Evolutionary conservation across 2,329 filamentous ascomycete species (phyloP).

Genomic region (Biscogniauxia mediterranea): DNA sequence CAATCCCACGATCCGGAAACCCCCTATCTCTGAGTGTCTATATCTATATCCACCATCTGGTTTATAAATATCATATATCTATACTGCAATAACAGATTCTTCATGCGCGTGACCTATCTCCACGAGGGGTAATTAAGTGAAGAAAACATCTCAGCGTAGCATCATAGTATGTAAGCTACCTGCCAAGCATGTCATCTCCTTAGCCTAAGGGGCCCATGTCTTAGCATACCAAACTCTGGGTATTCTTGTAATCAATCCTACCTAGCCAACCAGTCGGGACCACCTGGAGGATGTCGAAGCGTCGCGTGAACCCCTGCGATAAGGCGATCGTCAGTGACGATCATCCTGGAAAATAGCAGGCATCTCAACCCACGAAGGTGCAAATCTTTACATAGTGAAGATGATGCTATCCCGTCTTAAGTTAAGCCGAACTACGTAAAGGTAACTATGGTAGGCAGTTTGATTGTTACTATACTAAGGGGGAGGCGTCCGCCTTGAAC

Average conservation of each 20-base stretch:
- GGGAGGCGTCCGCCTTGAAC: background rate
- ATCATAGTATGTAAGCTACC: background rate
- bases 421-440: background rate
- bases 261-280: background rate
- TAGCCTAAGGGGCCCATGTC: background rate
- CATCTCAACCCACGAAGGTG: background rate
- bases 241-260: background rate
- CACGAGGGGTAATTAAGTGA: background rate
- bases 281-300: background rate
- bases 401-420: background rate
- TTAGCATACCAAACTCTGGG: background rate
- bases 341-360: background rate
- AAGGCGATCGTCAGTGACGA: background rate
- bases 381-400: background rate
- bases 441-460: background rate
- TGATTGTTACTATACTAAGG: background rate
- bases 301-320: background rate
- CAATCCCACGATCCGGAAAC: background rate
- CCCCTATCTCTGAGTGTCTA: too few relatives aligned
- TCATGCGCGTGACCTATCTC: background rate
- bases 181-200: background rate
- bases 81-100: background rate
- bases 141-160: background rate
- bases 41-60: too few relatives aligned
- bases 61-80: background rate